phyloP scores from a whole-genome alignment of 495 filamentous ascomycete genomes.

The Neurospora sp. region DNA sequence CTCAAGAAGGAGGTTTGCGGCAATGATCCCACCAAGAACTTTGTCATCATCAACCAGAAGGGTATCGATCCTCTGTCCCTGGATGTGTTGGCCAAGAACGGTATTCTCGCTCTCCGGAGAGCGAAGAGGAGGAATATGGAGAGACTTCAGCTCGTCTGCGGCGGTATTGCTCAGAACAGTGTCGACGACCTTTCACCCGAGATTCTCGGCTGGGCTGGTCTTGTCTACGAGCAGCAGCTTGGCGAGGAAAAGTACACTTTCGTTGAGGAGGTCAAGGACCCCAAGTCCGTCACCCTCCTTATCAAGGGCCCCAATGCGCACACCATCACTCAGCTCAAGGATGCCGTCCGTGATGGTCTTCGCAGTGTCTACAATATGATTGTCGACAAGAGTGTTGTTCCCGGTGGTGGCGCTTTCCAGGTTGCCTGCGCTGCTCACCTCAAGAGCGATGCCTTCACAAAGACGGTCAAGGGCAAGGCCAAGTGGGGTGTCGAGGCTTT shows the following conservation, averaged over 20 bases:
- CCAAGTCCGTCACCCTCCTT: conserved; percentile 95
- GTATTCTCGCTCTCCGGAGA: conserved; percentile 84
- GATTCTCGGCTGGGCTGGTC: conserved; percentile 88
- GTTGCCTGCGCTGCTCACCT: conserved; percentile 88
- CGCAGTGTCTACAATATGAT: conserved; percentile 98
- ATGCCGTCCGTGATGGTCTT: conserved; percentile 93
- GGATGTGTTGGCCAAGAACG: conserved; percentile 94
- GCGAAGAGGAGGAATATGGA: conserved; percentile 99
- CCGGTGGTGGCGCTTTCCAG: conserved; percentile 93
- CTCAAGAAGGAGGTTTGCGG: conserved; percentile 98
- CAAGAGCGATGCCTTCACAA: conserved; percentile 67
- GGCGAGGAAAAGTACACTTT: conserved; percentile 99
- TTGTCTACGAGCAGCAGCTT: conserved; percentile 93
- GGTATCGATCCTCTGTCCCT: conserved; percentile 94
- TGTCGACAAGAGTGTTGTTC: conserved; percentile 88
- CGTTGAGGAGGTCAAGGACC: conserved; percentile 95
- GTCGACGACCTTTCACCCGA: conserved; percentile 87
- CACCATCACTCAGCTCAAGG: conserved; percentile 91
- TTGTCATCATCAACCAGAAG: conserved; percentile 99
- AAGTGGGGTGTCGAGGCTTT: conserved; percentile 92
- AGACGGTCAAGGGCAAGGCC: conserved; percentile 91
- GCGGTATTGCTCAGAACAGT: conserved; percentile 85
- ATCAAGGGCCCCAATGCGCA: conserved; percentile 97
- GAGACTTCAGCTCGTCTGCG: conserved; percentile 86
- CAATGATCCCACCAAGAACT: conserved; percentile 85